Conservation (phyloP, 768 basidiomycete genomes). For the Tricholoma terreum region DNA sequence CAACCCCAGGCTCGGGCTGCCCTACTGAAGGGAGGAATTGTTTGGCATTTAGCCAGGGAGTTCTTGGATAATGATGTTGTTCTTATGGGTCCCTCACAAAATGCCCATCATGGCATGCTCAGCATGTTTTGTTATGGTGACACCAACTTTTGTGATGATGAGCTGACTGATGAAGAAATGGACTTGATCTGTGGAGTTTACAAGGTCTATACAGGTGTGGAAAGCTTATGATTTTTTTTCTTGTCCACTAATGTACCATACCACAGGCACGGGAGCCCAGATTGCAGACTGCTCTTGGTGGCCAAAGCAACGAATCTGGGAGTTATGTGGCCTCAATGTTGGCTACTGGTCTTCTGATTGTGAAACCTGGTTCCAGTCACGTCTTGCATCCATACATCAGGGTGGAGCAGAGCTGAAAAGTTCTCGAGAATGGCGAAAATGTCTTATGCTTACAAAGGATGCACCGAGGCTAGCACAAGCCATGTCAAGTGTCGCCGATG, state of each 20-base stretch:
- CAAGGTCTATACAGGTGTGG: conserved; percentile 1
- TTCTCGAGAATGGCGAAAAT: background rate
- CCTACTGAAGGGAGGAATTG: conserved; percentile 12
- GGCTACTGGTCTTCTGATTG: conserved; percentile 19
- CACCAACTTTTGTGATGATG: background rate
- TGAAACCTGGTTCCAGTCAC: conserved; percentile 19
- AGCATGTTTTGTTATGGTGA: background rate
- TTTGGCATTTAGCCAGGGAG: conserved; percentile 11
- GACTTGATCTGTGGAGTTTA: conserved; percentile 12
- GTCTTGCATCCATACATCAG: conserved; percentile 6
- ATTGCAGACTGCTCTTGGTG: conserved; percentile 10
- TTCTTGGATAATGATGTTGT: conserved; percentile 1
- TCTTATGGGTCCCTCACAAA: conserved; percentile 6
- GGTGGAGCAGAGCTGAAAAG: background rate
- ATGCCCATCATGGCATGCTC: background rate
- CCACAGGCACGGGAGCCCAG: conserved; percentile 1
- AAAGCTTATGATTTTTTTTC: conserved; percentile 1
- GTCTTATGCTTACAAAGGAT: background rate
- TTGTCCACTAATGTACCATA: background rate
- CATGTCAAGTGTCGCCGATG: background rate
- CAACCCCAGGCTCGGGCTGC: conserved; percentile 7
- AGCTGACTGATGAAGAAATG: conserved; percentile 8
- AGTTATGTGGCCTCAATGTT: conserved; percentile 9
- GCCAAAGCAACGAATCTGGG: conserved; percentile 11
- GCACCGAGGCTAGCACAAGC: background rate